Conservation (phyloP, 2,329 filamentous ascomycete genomes). For the Fusarium compactum region DNA sequence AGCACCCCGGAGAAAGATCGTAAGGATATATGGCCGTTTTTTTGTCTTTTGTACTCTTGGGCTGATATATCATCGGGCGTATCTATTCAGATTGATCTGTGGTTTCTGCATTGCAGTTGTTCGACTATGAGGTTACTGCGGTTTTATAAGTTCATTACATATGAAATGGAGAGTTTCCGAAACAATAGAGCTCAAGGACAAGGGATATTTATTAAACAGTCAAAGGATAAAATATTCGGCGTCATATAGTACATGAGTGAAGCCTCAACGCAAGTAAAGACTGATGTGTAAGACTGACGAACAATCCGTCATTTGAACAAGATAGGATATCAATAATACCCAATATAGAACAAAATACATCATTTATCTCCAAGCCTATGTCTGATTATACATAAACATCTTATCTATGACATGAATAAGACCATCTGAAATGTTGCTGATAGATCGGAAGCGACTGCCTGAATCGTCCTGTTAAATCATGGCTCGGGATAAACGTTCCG, state of each 20-base stretch:
- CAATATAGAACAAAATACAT: background rate
- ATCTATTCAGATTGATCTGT: background rate
- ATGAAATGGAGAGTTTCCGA: background rate
- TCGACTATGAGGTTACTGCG: no score
- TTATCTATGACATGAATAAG: background rate
- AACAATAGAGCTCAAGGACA: background rate
- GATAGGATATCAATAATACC: background rate
- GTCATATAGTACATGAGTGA: background rate
- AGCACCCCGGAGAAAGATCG: background rate
- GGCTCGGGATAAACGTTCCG: conserved; percentile 25
- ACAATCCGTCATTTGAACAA: background rate
- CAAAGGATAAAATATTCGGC: background rate
- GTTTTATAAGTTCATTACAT: background rate
- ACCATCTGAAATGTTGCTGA: background rate
- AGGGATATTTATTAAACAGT: background rate
- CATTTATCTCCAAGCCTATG: background rate
- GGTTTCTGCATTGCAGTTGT: background rate
- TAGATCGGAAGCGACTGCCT: background rate
- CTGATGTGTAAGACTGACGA: background rate
- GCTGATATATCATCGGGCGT: background rate
- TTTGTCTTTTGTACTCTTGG: no score
- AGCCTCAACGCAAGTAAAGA: background rate
- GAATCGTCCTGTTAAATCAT: background rate
- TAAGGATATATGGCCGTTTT: background rate
- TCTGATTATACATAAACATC: background rate